Base-by-base conservation (phyloP, 164 flowering plant genomes). In the Vitis rotundifolia region DNA sequence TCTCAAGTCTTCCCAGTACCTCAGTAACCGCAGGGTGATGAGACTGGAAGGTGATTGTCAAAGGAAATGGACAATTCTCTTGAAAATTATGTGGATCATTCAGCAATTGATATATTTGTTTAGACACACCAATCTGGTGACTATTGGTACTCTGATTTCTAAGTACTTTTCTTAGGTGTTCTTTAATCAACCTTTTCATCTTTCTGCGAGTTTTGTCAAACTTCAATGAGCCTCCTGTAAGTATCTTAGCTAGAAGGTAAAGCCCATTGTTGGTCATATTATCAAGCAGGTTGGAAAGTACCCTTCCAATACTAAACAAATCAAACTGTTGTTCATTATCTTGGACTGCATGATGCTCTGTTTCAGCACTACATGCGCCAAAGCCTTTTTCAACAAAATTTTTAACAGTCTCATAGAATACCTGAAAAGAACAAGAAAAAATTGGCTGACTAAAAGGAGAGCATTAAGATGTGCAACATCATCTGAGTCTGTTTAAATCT, bases 221-320 rank as follows among this genome's bases (percentile, higher is more conserved):
- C 8, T 71, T 60, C n/a, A 61, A 61, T 19, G 78, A 71, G 55
- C 77, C 83, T 68, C 80, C 78, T 7, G 86, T 69, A 31, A 86
- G 69, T 14, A 81, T 65, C 69, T 47, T 74, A 22, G 90, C 83
- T 55, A 93, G 48, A 73, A 50, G 77, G 78, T 68, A 82, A 53
- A 93, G 89, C 19, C 92, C 93, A 59, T 70, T 78, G 67, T 76
- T 85, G 59, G 78, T 87, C 79, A 93, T 72, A 63, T 79, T 70
- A 64, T 93, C 83, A 59, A 91, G 80, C 49, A 71, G 52, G 22
- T 85, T 75, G 12, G 53, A 68, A 63, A 87, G 54, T 44, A 53
- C 15, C 71, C 55, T 63, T 11, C 37, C 22, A 9, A 76, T 47
- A 49, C 65, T 61, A 44, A 50, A 28, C 37, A 49, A n/a, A 48